These are phyloP conservation scores for Termitomyces sp. DNA, from an alignment of 768 basidiomycete genomes.

Conservation along the genomic window DNA sequence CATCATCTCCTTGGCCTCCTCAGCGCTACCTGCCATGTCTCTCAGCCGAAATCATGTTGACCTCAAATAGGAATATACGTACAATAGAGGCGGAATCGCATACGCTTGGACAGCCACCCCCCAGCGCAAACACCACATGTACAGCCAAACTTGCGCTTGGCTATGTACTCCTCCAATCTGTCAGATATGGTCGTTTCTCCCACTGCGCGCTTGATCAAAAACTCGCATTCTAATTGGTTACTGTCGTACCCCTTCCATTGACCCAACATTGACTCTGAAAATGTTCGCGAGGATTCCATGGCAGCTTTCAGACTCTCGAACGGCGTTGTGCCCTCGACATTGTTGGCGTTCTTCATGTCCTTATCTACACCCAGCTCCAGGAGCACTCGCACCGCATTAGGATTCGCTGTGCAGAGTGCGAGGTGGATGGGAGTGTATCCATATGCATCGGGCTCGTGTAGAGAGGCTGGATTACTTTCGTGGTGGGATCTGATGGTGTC, in stretches of 20 bases:
- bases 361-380: conserved; percentile 2
- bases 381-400: neutral
- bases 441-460: neutral
- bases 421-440: neutral
- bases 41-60: neutral
- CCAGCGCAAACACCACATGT: conserved; percentile 18
- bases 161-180: conserved; percentile 12
- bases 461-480: neutral
- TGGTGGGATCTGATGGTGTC: neutral
- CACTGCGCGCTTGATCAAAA: conserved; percentile 2
- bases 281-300: conserved; percentile 4
- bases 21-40: neutral
- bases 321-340: conserved; percentile 1
- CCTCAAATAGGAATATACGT: neutral
- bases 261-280: neutral
- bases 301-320: neutral
- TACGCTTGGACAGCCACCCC: conserved; percentile 20
- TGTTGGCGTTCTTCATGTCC: conserved; percentile 3
- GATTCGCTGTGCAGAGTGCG: neutral
- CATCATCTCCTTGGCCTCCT: neutral
- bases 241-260: conserved; percentile 5
- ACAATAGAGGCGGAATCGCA: conserved; percentile 12
- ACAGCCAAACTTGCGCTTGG: conserved; percentile 19
- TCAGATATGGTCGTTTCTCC: neutral
- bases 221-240: conserved; percentile 5